A percentile compares a stretch with the other conserved stretches of the same genome.
These are phyloP conservation scores for Kwoniella dendrophila DNA, from an alignment of 768 basidiomycete genomes.

Conservation along the genomic window DNA sequence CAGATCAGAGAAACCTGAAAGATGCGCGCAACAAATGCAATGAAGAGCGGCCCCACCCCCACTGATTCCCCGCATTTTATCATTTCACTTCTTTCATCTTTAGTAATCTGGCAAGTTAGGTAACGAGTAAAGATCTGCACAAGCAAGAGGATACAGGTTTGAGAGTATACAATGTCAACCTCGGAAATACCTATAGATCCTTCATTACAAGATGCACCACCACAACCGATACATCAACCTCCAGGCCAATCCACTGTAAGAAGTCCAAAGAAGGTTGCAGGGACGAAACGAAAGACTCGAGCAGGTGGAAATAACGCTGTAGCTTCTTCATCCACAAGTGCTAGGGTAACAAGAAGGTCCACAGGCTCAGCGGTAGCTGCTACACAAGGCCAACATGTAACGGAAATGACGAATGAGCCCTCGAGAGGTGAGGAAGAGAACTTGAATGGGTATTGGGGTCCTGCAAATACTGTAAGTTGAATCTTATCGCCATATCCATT, in stretches of 20 bases:
- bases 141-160: too few species aligned
- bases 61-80: conserved; percentile 16
- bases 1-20: too few species aligned
- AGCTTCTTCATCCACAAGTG: not conserved
- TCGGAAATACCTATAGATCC: conserved; percentile 24
- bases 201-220: conserved; percentile 8
- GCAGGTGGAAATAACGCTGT: not conserved
- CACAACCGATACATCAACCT: not conserved
- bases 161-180: not conserved
- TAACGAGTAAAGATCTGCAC: too few species aligned
- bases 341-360: conserved; percentile 20
- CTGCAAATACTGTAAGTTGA: conserved; percentile 8
- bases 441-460: conserved; percentile 32
- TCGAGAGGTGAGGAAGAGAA: conserved; percentile 47
- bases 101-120: not conserved
- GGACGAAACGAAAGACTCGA: conserved; percentile 15
- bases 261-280: conserved; percentile 1
- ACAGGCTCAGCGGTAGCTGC: not conserved
- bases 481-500: too few species aligned
- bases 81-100: not conserved
- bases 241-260: too few species aligned
- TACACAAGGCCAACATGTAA: not conserved
- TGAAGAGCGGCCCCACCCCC: conserved; percentile 15
- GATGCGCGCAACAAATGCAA: too few species aligned
- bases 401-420: conserved; percentile 26